Base-by-base conservation (phyloP, 768 basidiomycete genomes). In the Hygrophoropsis aurantiaca region DNA sequence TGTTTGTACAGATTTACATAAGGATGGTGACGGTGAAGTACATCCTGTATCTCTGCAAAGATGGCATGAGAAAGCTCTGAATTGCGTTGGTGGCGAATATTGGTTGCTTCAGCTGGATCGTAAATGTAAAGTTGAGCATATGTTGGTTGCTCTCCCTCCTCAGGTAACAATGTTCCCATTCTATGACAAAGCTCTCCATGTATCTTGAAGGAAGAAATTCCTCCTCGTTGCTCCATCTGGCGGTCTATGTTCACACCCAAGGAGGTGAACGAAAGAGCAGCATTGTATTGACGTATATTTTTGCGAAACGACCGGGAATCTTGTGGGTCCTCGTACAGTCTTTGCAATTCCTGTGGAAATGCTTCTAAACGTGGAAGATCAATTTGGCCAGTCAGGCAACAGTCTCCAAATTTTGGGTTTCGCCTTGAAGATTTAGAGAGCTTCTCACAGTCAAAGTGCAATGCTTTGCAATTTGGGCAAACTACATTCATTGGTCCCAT, bases 41-140 rank as follows among this genome's bases (percentile, higher is more conserved):
- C 54, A 0, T 42, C 25, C 44, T 72, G 66, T 0, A 72, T 32
- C 2, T 32, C 34, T 10, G 46, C 9, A 52, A 71, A 58, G 2
- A 60, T 58, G 0, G 24, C 44, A 15, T 9, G 8, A 27, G 53
- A n/a, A 0, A 67, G 48, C 4, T 58, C 47, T 23, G 40, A 44
- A 54, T 72, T 72, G 0, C 6, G 2, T 2, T 42, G n/a, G 19
- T 58, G 47, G 1, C 67, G 33, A 45, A 45, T 23, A 3, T 69
- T 20, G 1, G 70, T 61, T 0, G 74, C 74, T 1, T 54, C 60
- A 2, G 46, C 27, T 5, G 72, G 63, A 46, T 78, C 73, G 57
- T 71, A 64, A 2, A 76, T 59, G 40, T 74, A 75, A 0, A 77
- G 60, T 43, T 78, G 74, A 1, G 70, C 64, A 60, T 69, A 77